Conservation (phyloP, 2,329 filamentous ascomycete species). For the Achaetomium macrosporum region DNA sequence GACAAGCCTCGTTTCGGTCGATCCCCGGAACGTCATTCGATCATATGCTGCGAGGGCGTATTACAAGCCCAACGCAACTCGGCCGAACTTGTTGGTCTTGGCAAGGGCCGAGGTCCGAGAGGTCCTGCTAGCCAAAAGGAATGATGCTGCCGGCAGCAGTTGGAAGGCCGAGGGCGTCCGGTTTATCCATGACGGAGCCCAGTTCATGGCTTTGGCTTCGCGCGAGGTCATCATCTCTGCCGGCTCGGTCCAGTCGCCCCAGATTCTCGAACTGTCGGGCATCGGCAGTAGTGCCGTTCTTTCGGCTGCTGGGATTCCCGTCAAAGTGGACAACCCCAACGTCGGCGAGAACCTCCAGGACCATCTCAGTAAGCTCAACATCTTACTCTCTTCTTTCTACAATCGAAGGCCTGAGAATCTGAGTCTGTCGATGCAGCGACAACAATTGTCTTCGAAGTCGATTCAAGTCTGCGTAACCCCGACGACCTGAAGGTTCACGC, state of each 20-base stretch:
- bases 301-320: conserved; percentile 31
- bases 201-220: conserved; percentile 13
- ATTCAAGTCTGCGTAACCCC: conserved; percentile 34
- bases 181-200: conserved; percentile 17
- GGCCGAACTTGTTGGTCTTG: conserved; percentile 14
- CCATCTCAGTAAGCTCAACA: conserved; percentile 24
- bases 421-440: conserved; percentile 16
- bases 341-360: conserved; percentile 40
- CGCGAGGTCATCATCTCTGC: conserved; percentile 39
- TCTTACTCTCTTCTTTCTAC: conserved; percentile 26
- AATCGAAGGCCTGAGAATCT: conserved; percentile 3
- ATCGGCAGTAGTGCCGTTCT: conserved; percentile 37
- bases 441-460: conserved; percentile 40
- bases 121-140: not conserved
- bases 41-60: conserved; percentile 33
- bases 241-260: conserved; percentile 34
- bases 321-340: conserved; percentile 35
- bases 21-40: conserved; percentile 30
- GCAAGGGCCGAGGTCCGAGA: conserved; percentile 12
- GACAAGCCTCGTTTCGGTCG: conserved; percentile 32
- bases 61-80: conserved; percentile 8
- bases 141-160: no score
- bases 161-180: conserved; percentile 27
- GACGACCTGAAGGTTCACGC: conserved; percentile 35
- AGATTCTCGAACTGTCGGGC: conserved; percentile 32